Evolutionary conservation across 208 protist species (phyloP), one percentile per base, ranked within the genome.

Genomic region (Trypanosoma caninum): DNA sequence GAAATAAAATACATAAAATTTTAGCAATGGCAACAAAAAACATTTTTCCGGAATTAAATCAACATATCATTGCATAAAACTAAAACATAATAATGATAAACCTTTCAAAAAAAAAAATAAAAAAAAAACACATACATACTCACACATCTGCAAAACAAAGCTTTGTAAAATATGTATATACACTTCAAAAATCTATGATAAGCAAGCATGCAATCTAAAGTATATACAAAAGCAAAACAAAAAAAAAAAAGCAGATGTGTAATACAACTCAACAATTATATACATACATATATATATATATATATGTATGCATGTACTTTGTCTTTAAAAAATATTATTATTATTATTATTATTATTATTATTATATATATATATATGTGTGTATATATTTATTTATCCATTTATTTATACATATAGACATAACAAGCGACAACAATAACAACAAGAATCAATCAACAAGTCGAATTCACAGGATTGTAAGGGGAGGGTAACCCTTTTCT

Each of bases 271-370:
- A 11, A 25, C 11, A 53, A n/a, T n/a, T n/a, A n/a, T n/a, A n/a
- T n/a, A n/a, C n/a, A n/a, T n/a, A n/a, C n/a, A n/a, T n/a, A n/a
- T 22, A 53, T 53, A 53, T 53, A 53, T 53, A 53, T 53, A 53
- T 53, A 53, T 53, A 53, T 34, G 37, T 34, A 37, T n/a, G 37
- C 7, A 3, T 31, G n/a, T 55, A 10, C 14, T 11, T 51, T 11
- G 6, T 51, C 6, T 7, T 3, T n/a, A n/a, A n/a, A n/a, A n/a
- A 38, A 14, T 38, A 38, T 38, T 38, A 38, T 38, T 38, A 38
- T 38, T 38, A 38, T 13, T 14, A 38, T 38, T 38, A 38, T 38
- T 38, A 38, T 7, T 13, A 38, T 38, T 38, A 7, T 14, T 13
- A 38, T 38, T 38, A 14, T 38, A 38, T 38, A 38, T 38, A 38